These are phyloP conservation scores for Fusarium udum DNA, from an alignment of 2,329 filamentous ascomycete species.

Conservation along the genomic window DNA sequence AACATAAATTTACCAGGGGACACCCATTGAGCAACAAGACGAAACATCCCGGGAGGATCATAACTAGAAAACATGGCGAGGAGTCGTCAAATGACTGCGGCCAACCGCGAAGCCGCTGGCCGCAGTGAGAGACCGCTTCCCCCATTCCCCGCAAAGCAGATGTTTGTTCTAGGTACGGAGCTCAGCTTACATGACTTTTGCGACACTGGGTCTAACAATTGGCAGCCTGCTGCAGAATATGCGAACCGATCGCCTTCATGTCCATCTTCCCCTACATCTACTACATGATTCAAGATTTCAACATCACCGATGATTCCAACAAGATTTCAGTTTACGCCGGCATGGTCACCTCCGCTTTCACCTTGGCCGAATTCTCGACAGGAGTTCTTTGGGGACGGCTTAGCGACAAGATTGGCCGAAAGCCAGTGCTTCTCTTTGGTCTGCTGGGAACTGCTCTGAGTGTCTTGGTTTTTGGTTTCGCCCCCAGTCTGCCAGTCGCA, in stretches of 20 bases:
- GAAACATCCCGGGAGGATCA: slow-evolving; percentile 16
- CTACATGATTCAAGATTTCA: slow-evolving; percentile 94
- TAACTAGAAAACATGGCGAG: slow-evolving; percentile 44
- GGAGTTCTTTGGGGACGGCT: slow-evolving; percentile 92
- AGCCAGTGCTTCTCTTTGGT: slow-evolving; percentile 91
- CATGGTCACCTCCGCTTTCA: slow-evolving; percentile 96
- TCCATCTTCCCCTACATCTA: slow-evolving; percentile 99
- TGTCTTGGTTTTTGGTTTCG: slow-evolving; percentile 92
- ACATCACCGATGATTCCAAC: slow-evolving; percentile 79
- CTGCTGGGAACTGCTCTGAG: slow-evolving; percentile 90
- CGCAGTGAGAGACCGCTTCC: slow-evolving; percentile 40
- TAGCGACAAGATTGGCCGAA: slow-evolving; percentile 91
- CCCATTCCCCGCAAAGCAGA: slow-evolving; percentile 55
- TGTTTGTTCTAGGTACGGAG: slow-evolving; percentile 61
- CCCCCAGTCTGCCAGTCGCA: slow-evolving; percentile 81
- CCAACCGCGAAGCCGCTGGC: slow-evolving; percentile 36
- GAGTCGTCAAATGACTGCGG: slow-evolving; percentile 37
- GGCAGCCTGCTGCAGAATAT: slow-evolving; percentile 89
- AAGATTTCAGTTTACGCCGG: slow-evolving; percentile 92
- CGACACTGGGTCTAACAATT: slow-evolving; percentile 17
- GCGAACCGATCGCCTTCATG: slow-evolving; percentile 99
- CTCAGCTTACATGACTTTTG: not conserved
- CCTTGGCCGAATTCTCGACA: slow-evolving; percentile 92
- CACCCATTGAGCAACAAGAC: slow-evolving; percentile 1
- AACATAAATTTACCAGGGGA: not conserved